Evolutionary conservation across 1,284 basidiomycete species (phyloP).

Genomic region (Cutaneotrichosporon curvatum): DNA sequence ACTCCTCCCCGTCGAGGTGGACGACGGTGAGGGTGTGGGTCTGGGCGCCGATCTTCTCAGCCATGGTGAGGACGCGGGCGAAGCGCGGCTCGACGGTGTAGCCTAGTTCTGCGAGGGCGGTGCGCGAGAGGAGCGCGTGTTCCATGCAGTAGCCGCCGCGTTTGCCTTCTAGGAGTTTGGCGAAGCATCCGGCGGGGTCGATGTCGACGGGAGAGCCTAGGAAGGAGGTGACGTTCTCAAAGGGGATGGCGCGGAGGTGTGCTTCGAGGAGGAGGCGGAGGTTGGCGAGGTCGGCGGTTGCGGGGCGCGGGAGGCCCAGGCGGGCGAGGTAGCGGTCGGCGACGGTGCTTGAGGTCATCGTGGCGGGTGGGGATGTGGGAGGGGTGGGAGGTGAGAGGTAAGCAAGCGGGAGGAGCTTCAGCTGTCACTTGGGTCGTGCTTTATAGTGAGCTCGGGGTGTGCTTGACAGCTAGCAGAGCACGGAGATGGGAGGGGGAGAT

Average conservation of each 20-base stretch:
- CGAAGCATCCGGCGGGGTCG: background rate
- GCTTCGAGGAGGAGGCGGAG: conserved; percentile 7
- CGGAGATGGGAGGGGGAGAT: no score
- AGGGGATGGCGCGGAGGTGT: conserved; percentile 12
- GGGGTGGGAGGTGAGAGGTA: no score
- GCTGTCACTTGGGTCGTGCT: no score
- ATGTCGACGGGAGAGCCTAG: conserved; percentile 6
- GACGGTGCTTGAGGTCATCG: background rate
- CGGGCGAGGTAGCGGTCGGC: conserved; percentile 10
- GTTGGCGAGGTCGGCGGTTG: background rate
- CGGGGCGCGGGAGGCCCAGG: conserved; percentile 2
- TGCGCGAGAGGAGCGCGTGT: conserved; percentile 5
- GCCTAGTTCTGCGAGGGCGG: conserved; percentile 6
- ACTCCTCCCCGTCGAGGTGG: conserved; percentile 1
- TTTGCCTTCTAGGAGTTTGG: conserved; percentile 5
- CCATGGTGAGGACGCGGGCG: conserved; percentile 4
- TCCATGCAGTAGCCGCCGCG: conserved; percentile 18
- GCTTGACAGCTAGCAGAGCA: no score
- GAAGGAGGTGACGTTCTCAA: conserved; percentile 13
- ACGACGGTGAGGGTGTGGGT: conserved; percentile 8
- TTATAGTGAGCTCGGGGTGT: no score
- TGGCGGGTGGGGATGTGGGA: no score
- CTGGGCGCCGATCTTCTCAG: background rate
- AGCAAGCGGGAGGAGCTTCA: no score
- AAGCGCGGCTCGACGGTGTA: conserved; percentile 1